These are phyloP conservation scores for Tinospora cordifolia DNA, from an alignment of 164 flowering plant species.

Conservation along the genomic window DNA sequence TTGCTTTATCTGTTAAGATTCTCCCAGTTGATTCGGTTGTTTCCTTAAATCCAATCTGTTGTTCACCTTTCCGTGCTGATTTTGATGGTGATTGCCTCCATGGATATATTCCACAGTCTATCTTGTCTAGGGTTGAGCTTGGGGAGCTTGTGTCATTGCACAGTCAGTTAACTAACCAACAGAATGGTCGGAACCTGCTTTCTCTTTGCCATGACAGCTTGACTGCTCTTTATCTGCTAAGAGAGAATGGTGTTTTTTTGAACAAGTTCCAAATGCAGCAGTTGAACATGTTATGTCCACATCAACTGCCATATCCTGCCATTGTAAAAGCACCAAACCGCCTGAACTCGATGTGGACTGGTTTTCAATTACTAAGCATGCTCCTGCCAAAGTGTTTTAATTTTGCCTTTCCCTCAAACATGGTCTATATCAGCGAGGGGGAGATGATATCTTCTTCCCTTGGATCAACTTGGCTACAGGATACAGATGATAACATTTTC, in stretches of 20 bases:
- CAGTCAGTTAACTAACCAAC: slow-evolving; percentile 57
- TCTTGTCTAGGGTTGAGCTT: slow-evolving; percentile 66
- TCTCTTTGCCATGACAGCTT: slow-evolving; percentile 78
- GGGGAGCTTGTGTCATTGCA: slow-evolving; percentile 63
- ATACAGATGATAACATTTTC: slow-evolving; percentile 42
- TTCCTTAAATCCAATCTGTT: slow-evolving; percentile 74
- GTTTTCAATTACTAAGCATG: slow-evolving; percentile 69
- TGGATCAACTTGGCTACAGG: slow-evolving; percentile 62
- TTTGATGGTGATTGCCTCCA: slow-evolving; percentile 97
- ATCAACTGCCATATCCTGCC: slow-evolving; percentile 32
- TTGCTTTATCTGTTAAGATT: slow-evolving; percentile 58
- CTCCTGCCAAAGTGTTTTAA: slow-evolving; percentile 57
- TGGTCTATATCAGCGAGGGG: slow-evolving; percentile 43
- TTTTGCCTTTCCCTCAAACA: slow-evolving; percentile 29
- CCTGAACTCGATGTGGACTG: slow-evolving; percentile 49
- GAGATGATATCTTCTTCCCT: slow-evolving; percentile 40
- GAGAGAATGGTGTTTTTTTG: slow-evolving; percentile 40
- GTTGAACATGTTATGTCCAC: slow-evolving; percentile 56
- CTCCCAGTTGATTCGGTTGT: slow-evolving; percentile 56
- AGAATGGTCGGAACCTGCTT: slow-evolving; percentile 69
- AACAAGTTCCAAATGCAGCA: slow-evolving; percentile 58
- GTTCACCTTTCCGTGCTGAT: slow-evolving; percentile 83
- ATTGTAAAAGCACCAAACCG: slow-evolving; percentile 37
- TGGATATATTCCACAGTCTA: slow-evolving; percentile 81
- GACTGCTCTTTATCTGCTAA: slow-evolving; percentile 55